Conservation (phyloP, 495 filamentous ascomycete genomes). For the Podospora pseudopauciseta region DNA sequence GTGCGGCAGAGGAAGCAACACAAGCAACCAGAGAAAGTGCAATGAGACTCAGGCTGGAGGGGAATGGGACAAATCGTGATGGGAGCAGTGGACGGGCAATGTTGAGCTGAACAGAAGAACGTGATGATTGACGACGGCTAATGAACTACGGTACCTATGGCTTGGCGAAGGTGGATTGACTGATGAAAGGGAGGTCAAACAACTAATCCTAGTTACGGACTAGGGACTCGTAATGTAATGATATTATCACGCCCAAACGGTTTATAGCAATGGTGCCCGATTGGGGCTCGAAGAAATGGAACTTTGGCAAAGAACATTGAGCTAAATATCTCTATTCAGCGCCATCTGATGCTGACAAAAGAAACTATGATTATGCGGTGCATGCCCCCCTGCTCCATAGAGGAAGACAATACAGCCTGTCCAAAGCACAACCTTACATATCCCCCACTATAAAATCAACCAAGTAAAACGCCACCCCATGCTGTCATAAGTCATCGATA, state of each 20-base stretch:
- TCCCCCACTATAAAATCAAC: not conserved
- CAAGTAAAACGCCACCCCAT: not conserved
- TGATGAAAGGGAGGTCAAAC: too few species aligned
- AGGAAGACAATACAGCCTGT: not conserved
- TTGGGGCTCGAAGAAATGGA: too few species aligned
- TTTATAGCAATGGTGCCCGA: too few species aligned
- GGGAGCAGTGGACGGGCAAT: not conserved
- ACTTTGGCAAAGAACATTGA: too few species aligned
- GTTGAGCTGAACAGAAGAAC: not conserved
- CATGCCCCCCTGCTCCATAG: not conserved
- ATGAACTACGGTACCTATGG: not conserved
- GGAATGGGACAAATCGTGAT: not conserved
- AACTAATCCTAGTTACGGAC: too few species aligned
- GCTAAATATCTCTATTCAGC: too few species aligned
- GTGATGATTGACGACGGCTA: not conserved
- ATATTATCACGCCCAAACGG: too few species aligned
- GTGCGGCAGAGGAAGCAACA: constrained; percentile 17
- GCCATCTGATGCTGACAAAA: not conserved
- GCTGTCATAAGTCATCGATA: not conserved
- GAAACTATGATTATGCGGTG: not conserved
- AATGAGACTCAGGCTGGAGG: not conserved
- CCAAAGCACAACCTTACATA: not conserved
- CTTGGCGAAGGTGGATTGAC: too few species aligned
- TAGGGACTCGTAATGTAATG: not conserved
- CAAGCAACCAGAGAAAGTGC: not conserved